phyloP scores from a whole-genome alignment of 2,329 filamentous ascomycete species.

The Tolypocladium tundrense region DNA sequence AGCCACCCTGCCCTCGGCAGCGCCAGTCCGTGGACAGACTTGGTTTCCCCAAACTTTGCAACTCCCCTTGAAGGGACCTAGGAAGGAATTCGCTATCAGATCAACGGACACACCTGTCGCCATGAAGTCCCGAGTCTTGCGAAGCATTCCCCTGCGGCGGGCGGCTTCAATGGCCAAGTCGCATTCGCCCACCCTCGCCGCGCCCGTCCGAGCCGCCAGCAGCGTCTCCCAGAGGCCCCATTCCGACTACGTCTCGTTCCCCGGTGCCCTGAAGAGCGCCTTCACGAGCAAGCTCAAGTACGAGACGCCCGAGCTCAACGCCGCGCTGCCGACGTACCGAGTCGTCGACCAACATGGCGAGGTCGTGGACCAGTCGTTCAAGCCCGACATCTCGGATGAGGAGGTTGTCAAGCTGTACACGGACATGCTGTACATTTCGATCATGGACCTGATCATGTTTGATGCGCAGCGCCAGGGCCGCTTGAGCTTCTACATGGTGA shows the following conservation, averaged over 20 bases:
- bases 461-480: conserved; percentile 94
- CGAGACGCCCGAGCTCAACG: conserved; percentile 58
- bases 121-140: conserved; percentile 25
- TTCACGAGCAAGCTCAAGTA: conserved; percentile 78
- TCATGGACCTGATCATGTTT: conserved; percentile 98
- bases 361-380: conserved; percentile 64
- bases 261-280: conserved; percentile 88
- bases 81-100: background rate
- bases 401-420: conserved; percentile 50
- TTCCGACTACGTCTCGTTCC: conserved; percentile 59
- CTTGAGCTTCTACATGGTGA: conserved; percentile 95
- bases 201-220: conserved; percentile 28
- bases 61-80: background rate
- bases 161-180: conserved; percentile 11
- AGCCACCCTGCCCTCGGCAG: background rate
- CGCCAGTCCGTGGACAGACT: background rate
- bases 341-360: conserved; percentile 82
- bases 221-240: conserved; percentile 47
- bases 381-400: conserved; percentile 58
- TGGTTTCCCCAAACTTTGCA: background rate
- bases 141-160: conserved; percentile 16
- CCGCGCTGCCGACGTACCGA: conserved; percentile 82
- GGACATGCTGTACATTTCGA: conserved; percentile 58
- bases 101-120: background rate
- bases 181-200: conserved; percentile 10